Evolutionary conservation across 1,139 yeast genomes (phyloP).

Genomic region (Candida tropicalis): DNA sequence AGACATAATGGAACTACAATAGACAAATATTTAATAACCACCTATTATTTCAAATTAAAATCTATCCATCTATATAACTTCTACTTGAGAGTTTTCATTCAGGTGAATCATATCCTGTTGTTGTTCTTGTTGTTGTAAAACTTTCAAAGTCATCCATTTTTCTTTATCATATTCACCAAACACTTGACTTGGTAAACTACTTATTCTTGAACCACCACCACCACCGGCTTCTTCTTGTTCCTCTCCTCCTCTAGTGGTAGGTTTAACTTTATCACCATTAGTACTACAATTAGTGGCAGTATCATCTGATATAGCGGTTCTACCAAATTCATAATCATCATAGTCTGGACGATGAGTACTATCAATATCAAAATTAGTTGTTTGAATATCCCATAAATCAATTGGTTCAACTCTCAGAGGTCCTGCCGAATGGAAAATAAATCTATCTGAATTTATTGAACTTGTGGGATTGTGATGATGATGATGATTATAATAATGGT

Average conservation of each 20-base stretch:
- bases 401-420: conserved; percentile 21
- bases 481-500: neutral
- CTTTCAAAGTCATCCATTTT: conserved; percentile 60
- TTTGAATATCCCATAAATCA: conserved; percentile 38
- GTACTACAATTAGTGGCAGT: too few relatives aligned
- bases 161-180: conserved; percentile 68
- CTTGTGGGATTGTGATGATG: neutral
- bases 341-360: neutral
- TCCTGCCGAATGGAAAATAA: conserved; percentile 6
- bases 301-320: too few relatives aligned
- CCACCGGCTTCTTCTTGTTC: conserved; percentile 2
- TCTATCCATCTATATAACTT: neutral
- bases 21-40: too few relatives aligned
- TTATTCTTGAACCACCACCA: conserved; percentile 36
- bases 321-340: neutral
- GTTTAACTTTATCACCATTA: neutral
- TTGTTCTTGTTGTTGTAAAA: conserved; percentile 12
- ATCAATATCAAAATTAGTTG: conserved; percentile 39
- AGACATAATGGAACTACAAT: too few relatives aligned
- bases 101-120: neutral
- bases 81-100: neutral
- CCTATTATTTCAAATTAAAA: too few relatives aligned
- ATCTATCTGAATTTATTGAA: neutral
- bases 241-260: too few relatives aligned
- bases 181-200: conserved; percentile 59